Evolutionary conservation across 2,329 filamentous ascomycete genomes (phyloP).

Genomic region (Exophiala sp.): DNA sequence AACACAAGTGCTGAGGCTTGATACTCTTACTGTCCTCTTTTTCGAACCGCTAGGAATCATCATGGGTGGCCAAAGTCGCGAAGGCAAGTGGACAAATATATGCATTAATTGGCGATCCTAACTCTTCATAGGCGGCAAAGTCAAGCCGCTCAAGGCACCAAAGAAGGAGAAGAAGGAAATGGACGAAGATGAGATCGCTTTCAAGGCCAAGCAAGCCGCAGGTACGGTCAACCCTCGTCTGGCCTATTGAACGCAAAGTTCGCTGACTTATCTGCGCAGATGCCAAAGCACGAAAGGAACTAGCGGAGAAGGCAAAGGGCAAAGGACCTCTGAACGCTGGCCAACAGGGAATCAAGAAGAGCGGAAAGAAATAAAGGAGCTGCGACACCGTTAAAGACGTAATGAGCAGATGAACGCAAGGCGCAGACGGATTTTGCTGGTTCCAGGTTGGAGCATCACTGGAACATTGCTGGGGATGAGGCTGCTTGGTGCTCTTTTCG

Average conservation of each 20-base stretch:
- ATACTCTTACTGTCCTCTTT: background rate
- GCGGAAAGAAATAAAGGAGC: constrained; percentile 65
- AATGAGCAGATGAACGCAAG: constrained; percentile 18
- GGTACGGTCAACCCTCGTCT: constrained; percentile 51
- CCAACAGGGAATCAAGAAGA: constrained; percentile 93
- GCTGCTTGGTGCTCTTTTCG: background rate
- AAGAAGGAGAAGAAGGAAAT: constrained; percentile 80
- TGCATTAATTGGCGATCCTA: constrained; percentile 4
- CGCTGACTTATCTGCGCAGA: constrained; percentile 45
- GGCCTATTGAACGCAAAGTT: background rate
- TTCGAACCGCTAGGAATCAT: constrained; percentile 8
- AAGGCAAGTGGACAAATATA: constrained; percentile 44
- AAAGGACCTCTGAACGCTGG: constrained; percentile 86
- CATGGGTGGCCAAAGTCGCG: constrained; percentile 64
- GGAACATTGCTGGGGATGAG: too few relatives aligned
- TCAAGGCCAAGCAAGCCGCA: constrained; percentile 74
- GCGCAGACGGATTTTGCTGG: constrained; percentile 14
- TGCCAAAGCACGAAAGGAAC: constrained; percentile 76
- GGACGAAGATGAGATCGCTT: constrained; percentile 81
- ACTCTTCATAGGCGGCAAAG: constrained; percentile 62
- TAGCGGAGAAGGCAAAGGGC: constrained; percentile 73
- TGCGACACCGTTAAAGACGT: background rate
- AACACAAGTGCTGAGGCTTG: background rate
- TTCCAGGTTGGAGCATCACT: background rate
- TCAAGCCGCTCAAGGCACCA: constrained; percentile 76